Evolutionary conservation across 164 flowering plant genomes (phyloP), one percentile per base, ranked within the genome.

Genomic region (Cinnamomum chago): DNA sequence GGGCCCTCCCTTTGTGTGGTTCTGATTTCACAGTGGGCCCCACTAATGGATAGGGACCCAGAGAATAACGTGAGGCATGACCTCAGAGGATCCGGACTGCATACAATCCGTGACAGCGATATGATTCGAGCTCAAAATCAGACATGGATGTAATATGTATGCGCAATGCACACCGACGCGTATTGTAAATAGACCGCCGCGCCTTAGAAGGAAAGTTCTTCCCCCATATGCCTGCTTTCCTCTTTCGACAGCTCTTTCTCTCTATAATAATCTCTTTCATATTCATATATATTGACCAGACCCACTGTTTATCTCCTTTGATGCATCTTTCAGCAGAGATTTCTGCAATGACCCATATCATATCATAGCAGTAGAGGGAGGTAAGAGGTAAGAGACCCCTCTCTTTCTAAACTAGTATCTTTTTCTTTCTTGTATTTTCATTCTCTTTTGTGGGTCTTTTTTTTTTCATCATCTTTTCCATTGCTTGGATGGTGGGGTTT

Each of bases 401-500:
- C 74, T 67, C 77, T 79, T 72, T 79, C 65, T 55, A 12, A 22
- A 65, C 50, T 74, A 52, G 24, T 70, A 52, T 60, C 47, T 72
- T 28, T 68, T 68, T 76, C 62, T 62, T 52, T 76, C 62, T 62
- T 52, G 17, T 40, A 12, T n/a, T 30, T 73, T 64, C 24, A 23
- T 60, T 60, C 11, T 60, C 64, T 60, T 22, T 22, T 60, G 64
- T 60, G 23, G 22, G 22, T 20, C 10, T 6, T 35, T 35, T 35
- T 5, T 40, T 40, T 40, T 0, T 40, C 47, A 6, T 35, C 47
- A 7, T 40, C 25, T 9, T 67, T 67, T 67, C 66, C 68, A 14
- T 73, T 72, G 73, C 69, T 65, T 71, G 35, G 50, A 67, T 69
- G 74, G 76, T 75, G 70, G 74, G 80, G 73, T 69, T 75, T 72